Evolutionary conservation across 2,329 filamentous ascomycete species (phyloP), one percentile per base, ranked within the genome.

Genomic region (Fusarium sambucinum): DNA sequence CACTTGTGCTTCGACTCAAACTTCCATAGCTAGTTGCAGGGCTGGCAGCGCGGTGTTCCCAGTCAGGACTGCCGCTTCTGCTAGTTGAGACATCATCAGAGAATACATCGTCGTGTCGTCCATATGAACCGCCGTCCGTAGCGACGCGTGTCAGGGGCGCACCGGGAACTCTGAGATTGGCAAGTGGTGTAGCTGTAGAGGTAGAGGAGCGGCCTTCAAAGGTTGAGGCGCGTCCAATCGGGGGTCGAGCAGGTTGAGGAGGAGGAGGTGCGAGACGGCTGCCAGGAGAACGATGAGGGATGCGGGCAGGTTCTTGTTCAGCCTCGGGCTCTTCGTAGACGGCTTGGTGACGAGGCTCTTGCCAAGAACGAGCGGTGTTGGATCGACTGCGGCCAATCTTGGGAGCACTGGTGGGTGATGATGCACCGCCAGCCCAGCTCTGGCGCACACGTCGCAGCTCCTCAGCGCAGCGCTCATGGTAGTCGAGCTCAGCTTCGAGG

Each of bases 391-490:
- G 81, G 58, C 61, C 59, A 13, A 63, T 60, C 38, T 61, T 71
- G 35, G 51, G 59, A 52, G n/a, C 67, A 17, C 63, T 58, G 5
- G 73, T 64, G 4, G 74, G 66, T 6, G 73, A 74, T 17, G 72
- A 55, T 2, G 71, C 61, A 23, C 72, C 74, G 27, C 63, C 80
- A 10, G 75, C 74, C 83, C 85, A 86, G 32, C 80, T 78, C 59
- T 83, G 80, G 50, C 84, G 82, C 27, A 83, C 82, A 30, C 85
- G 84, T 6, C 86, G 83, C 55, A 98, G 86, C 70, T 96, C 92
- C 71, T 97, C 94, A 55, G 92, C 88, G 77, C 93, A 97, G 63
- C 92, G 90, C 77, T 98, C 95, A 77, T 97, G 92, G 80, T 96
- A 97, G 67, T 92, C 90, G 59, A 98, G 85, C 81, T 98, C 92